Evolutionary conservation across 129 eudicot genomes (phyloP).

Genomic region (Tagetes patula): DNA sequence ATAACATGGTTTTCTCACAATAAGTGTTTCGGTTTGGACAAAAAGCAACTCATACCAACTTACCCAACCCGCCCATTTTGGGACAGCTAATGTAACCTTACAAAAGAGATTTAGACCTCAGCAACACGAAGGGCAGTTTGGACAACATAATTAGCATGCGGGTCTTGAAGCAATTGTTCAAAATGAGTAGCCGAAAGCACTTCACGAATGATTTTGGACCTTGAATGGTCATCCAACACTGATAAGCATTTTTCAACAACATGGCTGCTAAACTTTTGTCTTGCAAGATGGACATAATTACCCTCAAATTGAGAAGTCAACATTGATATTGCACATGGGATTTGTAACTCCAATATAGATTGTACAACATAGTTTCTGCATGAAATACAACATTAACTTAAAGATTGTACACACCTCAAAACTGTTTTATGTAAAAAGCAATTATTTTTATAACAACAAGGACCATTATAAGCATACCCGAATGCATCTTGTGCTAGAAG

Average conservation of each 20-base stretch:
- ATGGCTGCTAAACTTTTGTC: constrained; percentile 81
- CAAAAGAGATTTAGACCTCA: constrained; percentile 44
- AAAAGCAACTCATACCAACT: neutral
- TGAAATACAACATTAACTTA: neutral
- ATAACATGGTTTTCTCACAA: neutral
- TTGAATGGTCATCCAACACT: constrained; percentile 40
- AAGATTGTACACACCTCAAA: neutral
- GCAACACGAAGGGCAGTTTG: constrained; percentile 63
- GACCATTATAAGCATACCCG: constrained; percentile 42
- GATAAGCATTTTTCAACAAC: constrained; percentile 73
- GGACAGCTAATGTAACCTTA: neutral
- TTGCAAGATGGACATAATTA: constrained; percentile 55
- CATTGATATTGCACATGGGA: constrained; percentile 46
- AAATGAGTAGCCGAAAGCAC: constrained; percentile 53
- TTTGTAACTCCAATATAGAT: constrained; percentile 56
- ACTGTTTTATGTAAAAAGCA: neutral
- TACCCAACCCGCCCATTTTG: neutral
- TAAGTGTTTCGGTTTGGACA: neutral
- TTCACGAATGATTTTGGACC: constrained; percentile 53
- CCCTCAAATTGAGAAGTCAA: constrained; percentile 54
- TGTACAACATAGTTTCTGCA: constrained; percentile 81
- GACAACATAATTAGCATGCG: constrained; percentile 70
- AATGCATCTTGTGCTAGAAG: constrained; percentile 71
- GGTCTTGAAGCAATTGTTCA: constrained; percentile 70
- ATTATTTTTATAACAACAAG: neutral